Conservation (phyloP, 257 asterid species). For the Haberlea rhodopensis region DNA sequence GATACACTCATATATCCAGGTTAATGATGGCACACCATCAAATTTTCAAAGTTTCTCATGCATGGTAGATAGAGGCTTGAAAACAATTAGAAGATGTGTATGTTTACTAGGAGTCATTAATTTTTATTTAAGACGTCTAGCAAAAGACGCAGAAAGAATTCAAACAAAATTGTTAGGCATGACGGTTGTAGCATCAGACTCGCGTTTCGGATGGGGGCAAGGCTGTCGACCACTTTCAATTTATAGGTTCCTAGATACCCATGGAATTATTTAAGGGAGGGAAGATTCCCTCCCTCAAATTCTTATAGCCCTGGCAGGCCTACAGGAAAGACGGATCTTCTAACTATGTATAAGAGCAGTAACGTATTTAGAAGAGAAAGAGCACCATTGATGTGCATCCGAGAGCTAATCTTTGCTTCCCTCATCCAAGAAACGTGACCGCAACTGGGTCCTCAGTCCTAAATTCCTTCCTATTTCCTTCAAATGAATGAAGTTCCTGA, state of each 20-base stretch:
- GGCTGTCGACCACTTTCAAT: neutral
- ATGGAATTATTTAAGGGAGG: neutral
- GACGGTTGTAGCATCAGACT: neutral
- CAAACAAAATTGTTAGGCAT: neutral
- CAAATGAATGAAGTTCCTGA: neutral
- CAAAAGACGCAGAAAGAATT: too few species aligned
- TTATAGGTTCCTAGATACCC: neutral
- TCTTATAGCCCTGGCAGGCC: neutral
- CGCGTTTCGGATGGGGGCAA: neutral
- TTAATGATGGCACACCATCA: neutral
- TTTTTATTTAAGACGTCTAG: too few species aligned
- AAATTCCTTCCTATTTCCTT: neutral
- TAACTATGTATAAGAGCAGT: neutral
- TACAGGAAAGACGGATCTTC: neutral
- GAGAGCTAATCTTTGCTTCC: neutral
- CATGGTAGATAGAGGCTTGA: too few species aligned
- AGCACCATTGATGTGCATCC: neutral
- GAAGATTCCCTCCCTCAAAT: neutral
- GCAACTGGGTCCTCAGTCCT: neutral
- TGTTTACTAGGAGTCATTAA: neutral
- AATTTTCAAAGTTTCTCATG: too few species aligned
- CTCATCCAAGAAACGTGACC: neutral
- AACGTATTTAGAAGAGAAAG: neutral
- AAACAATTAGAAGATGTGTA: neutral
- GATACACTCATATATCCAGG: neutral